These are phyloP conservation scores for Mediolabrus comicus DNA, from an alignment of 108 stramenopile genomes.

Conservation along the genomic window DNA sequence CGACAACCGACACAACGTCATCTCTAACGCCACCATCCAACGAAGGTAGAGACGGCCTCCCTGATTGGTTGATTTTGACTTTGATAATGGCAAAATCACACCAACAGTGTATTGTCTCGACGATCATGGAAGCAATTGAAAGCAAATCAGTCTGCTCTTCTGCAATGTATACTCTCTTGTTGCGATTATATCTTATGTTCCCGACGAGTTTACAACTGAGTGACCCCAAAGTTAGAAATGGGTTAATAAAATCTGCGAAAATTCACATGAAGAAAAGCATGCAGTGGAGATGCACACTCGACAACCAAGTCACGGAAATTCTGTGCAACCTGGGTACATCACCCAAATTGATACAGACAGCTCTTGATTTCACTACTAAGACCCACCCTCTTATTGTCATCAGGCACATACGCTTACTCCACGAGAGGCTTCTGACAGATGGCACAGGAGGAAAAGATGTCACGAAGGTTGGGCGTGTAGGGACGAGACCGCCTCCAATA, in stretches of 20 bases:
- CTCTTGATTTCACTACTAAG: slow-evolving; percentile 48
- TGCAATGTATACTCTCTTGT: slow-evolving; percentile 20
- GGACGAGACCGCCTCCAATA: neutral
- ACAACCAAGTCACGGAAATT: slow-evolving; percentile 50
- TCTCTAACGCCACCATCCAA: neutral
- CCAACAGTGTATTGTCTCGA: slow-evolving; percentile 30
- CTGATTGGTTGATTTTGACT: slow-evolving; percentile 51
- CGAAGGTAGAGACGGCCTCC: slow-evolving; percentile 27
- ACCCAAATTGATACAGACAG: slow-evolving; percentile 35
- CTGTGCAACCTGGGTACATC: slow-evolving; percentile 28
- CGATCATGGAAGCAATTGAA: slow-evolving; percentile 34
- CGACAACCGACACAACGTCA: neutral
- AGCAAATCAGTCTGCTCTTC: neutral
- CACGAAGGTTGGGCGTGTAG: neutral
- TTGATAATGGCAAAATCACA: slow-evolving; percentile 40
- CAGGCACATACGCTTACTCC: slow-evolving; percentile 43
- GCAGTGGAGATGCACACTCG: slow-evolving; percentile 54
- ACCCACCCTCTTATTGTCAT: slow-evolving; percentile 67
- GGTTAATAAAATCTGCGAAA: slow-evolving; percentile 52
- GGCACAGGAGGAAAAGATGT: neutral
- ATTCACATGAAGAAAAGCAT: slow-evolving; percentile 27
- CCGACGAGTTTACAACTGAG: slow-evolving; percentile 51
- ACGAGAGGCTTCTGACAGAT: slow-evolving; percentile 50
- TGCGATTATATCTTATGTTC: slow-evolving; percentile 56
- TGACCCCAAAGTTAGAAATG: slow-evolving; percentile 37